Evolutionary conservation across 2,329 filamentous ascomycete species (phyloP).

Genomic region (Penicillium corylophilum): DNA sequence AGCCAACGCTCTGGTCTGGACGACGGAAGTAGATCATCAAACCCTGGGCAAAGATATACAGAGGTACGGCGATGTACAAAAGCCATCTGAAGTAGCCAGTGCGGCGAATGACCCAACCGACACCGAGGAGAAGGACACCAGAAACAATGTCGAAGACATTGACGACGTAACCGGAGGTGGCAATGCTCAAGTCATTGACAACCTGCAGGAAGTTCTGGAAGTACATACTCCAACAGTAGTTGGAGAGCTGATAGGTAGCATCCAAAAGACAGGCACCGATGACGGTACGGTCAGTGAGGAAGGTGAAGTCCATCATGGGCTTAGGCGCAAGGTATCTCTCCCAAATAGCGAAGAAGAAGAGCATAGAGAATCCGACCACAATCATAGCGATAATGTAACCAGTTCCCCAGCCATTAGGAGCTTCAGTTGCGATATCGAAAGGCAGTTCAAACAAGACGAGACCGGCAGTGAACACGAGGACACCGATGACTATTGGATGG

Average conservation of each 20-base stretch:
- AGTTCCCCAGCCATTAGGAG: slow-evolving; percentile 43
- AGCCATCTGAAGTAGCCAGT: slow-evolving; percentile 57
- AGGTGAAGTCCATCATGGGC: slow-evolving; percentile 49
- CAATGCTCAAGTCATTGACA: slow-evolving; percentile 32
- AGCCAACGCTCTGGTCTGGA: slow-evolving; percentile 49
- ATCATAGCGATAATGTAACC: slow-evolving; percentile 52
- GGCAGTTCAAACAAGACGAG: slow-evolving; percentile 55
- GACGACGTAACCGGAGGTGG: slow-evolving; percentile 43
- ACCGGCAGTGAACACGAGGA: slow-evolving; percentile 60
- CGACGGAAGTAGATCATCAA: slow-evolving; percentile 59
- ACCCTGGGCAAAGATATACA: slow-evolving; percentile 54
- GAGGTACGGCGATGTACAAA: slow-evolving; percentile 53
- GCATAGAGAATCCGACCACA: slow-evolving; percentile 55
- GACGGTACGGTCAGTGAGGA: slow-evolving; percentile 27
- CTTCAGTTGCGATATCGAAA: slow-evolving; percentile 46
- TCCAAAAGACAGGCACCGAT: slow-evolving; percentile 31
- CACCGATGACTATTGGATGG: slow-evolving; percentile 49
- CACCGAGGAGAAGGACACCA: slow-evolving; percentile 56
- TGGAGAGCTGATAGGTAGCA: slow-evolving; percentile 30
- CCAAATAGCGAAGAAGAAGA: slow-evolving; percentile 55
- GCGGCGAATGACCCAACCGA: slow-evolving; percentile 52
- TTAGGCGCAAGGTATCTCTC: slow-evolving; percentile 52
- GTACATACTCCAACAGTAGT: slow-evolving; percentile 34
- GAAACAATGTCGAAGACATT: slow-evolving; percentile 54
- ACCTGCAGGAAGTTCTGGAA: slow-evolving; percentile 28